phyloP scores from a whole-genome alignment of 257 asterid genomes.

The Leptodermis oblonga region DNA sequence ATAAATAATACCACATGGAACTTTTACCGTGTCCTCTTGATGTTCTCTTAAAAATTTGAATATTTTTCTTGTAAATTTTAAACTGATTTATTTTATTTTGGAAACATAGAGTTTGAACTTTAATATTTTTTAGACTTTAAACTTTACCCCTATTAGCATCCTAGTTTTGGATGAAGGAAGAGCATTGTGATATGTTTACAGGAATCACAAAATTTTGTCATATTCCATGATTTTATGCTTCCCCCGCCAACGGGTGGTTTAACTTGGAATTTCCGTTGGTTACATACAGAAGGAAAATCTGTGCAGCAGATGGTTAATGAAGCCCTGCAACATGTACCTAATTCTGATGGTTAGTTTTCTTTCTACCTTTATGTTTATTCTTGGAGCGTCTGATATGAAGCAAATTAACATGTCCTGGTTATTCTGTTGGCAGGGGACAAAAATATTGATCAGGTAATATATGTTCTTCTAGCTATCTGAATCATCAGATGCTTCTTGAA shows the following conservation, averaged over 20 bases:
- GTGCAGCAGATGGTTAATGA: constrained; percentile 92
- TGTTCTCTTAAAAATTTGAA: too few species aligned
- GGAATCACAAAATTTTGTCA: too few species aligned
- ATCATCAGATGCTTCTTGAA: constrained; percentile 13
- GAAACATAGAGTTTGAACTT: too few species aligned
- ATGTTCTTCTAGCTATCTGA: constrained; percentile 9
- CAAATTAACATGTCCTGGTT: constrained; percentile 17
- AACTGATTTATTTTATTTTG: background rate
- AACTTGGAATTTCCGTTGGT: constrained; percentile 21
- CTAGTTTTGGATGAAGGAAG: too few species aligned
- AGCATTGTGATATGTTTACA: too few species aligned
- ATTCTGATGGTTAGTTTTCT: constrained; percentile 55
- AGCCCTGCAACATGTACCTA: constrained; percentile 85
- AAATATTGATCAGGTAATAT: constrained; percentile 76
- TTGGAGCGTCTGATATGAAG: constrained; percentile 1
- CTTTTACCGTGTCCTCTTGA: too few species aligned
- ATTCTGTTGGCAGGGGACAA: constrained; percentile 60
- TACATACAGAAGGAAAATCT: constrained; percentile 81
- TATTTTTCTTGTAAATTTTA: too few species aligned
- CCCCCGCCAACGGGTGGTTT: background rate
- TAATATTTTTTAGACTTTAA: too few species aligned
- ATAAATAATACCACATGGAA: background rate
- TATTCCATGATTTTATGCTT: too few species aligned
- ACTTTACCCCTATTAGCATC: too few species aligned
- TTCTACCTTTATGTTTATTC: constrained; percentile 18